Conservation (phyloP, 1,139 yeast species). For the Yamadazyma membranifaciens region DNA sequence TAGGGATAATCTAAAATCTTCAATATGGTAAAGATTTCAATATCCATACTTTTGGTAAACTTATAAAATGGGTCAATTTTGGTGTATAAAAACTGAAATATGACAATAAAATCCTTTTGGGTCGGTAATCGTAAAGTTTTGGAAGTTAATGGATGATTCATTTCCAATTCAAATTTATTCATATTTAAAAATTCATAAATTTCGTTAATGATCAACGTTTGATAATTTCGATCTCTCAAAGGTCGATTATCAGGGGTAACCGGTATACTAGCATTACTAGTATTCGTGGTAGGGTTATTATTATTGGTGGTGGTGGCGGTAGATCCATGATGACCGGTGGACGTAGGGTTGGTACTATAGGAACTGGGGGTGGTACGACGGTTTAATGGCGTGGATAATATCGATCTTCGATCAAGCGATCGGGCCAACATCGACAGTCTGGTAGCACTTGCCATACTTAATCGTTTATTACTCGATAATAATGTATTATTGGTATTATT, state of each 20-base stretch:
- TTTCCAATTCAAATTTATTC: conserved; percentile 70
- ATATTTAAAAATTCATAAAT: conserved; percentile 61
- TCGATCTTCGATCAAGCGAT: conserved; percentile 30
- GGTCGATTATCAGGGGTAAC: conserved; percentile 66
- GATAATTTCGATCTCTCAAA: conserved; percentile 68
- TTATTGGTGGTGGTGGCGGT: conserved; percentile 13
- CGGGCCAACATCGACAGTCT: conserved; percentile 27
- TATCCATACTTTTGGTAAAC: conserved; percentile 68
- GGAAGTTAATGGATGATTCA: conserved; percentile 65
- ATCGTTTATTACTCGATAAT: conserved; percentile 19
- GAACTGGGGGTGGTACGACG: conserved; percentile 29
- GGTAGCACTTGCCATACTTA: conserved; percentile 37
- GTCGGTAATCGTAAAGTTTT: conserved; percentile 77
- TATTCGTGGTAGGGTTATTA: not conserved
- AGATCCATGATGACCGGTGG: no score
- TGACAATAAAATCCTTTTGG: conserved; percentile 76
- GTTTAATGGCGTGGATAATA: conserved; percentile 41
- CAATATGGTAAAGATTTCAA: conserved; percentile 69
- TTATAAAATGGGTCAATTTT: conserved; percentile 77
- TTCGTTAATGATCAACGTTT: conserved; percentile 60
- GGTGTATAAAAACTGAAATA: conserved; percentile 77
- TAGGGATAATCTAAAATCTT: conserved; percentile 75
- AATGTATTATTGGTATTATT: conserved; percentile 3
- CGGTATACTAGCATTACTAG: not conserved
- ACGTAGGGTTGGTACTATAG: no score